Evolutionary conservation across 441 rosid genomes (phyloP), one percentile per base, ranked within the genome.

Genomic region (Populus tomentosa): DNA sequence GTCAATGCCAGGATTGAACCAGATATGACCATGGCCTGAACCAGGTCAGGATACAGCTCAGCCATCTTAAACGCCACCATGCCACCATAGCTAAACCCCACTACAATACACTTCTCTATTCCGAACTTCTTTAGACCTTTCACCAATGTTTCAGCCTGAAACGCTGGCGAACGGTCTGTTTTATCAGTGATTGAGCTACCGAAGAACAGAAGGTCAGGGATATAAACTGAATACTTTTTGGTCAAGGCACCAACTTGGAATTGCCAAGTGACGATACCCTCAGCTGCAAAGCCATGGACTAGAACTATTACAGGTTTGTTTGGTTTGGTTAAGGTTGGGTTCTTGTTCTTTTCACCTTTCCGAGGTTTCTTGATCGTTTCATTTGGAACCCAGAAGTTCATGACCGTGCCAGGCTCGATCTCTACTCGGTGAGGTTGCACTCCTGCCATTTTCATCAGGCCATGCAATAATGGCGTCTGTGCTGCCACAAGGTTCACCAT

Each of bases 1-100:
- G 96, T 95, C 97, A 93, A 91, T 56, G 93, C 84, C 24, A 90
- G 68, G 36, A 90, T 82, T 8, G 98, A 93, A 21, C 99, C 95
- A 14, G 98, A 91, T n/a, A 94, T 84, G n/a, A 94, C 97, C 91
- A 95, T 77, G 71, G 90, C 91, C 53, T 67, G 78, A 38, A 91
- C 94, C 79, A 92, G 38, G 16, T 88, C 88, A 4, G 97, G 97
- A 73, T 88, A 90, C 81, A 88, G 11, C 80, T 93, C 95, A 0
- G 86, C 90, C 75, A 95, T 85, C 89, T 92, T 93, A 70, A 93
- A 92, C 26, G 92, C 90, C 53, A 95, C 96, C 94, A 95, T 92
- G 63, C 98, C 99, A 6, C 99, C 98, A 14, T 95, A 95, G 83
- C 99, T 95, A 74, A 95, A 91, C 73, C 99, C 97, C 30, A 93